Conservation (phyloP, 1,284 basidiomycete genomes). For the Fistulinella staudtii region DNA sequence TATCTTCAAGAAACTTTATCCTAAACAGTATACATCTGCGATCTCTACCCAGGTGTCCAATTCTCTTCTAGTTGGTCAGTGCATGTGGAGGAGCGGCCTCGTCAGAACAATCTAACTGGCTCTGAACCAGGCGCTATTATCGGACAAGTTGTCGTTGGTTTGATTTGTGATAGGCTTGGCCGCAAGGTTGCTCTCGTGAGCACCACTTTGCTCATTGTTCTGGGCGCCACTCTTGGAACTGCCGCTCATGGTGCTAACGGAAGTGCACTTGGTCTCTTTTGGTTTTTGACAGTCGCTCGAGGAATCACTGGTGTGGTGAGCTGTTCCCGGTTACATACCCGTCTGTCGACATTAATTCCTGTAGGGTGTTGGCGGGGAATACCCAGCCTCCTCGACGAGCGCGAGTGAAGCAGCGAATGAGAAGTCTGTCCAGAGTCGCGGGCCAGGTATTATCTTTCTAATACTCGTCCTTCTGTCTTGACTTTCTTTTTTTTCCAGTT, state of each 20-base stretch:
- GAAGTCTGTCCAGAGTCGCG: slow-evolving; percentile 55
- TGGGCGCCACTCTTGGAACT: slow-evolving; percentile 70
- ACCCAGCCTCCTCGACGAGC: slow-evolving; percentile 66
- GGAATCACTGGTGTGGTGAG: slow-evolving; percentile 69
- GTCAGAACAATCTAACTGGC: slow-evolving; percentile 10
- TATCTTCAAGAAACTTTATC: slow-evolving; percentile 60
- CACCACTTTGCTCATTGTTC: slow-evolving; percentile 67
- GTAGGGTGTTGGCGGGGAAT: slow-evolving; percentile 74
- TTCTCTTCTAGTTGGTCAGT: slow-evolving; percentile 64
- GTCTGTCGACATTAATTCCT: slow-evolving; percentile 5
- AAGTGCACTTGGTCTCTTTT: slow-evolving; percentile 61
- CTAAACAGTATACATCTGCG: slow-evolving; percentile 51
- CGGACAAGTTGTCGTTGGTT: slow-evolving; percentile 65
- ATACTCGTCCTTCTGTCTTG: slow-evolving; percentile 1
- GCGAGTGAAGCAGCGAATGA: slow-evolving; percentile 76
- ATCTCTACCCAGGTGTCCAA: slow-evolving; percentile 74
- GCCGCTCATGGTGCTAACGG: slow-evolving; percentile 65
- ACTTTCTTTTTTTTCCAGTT: slow-evolving; percentile 31
- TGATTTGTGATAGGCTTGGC: slow-evolving; percentile 69
- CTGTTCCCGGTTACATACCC: slow-evolving; percentile 3
- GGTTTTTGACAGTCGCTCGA: slow-evolving; percentile 73
- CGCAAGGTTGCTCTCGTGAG: slow-evolving; percentile 68
- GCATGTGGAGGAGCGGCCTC: slow-evolving; percentile 15
- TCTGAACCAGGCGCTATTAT: slow-evolving; percentile 53
- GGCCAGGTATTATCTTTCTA: slow-evolving; percentile 44